Conservation (phyloP, 106 monocot genomes). For the Cymbidium sinense region DNA sequence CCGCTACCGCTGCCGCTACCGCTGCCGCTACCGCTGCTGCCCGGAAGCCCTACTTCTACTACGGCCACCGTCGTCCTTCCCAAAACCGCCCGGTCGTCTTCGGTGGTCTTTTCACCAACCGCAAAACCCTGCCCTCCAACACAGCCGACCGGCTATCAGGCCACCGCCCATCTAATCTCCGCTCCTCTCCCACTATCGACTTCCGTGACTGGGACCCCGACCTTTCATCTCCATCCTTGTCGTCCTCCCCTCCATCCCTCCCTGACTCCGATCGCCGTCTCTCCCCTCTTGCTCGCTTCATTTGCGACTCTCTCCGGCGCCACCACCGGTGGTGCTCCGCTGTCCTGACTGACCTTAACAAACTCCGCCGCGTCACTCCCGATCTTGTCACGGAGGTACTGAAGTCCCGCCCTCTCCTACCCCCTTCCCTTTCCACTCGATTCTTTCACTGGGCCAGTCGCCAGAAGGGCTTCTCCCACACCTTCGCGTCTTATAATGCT, state of each 20-base stretch:
- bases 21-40: not conserved
- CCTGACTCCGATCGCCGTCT: conserved; percentile 44
- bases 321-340: conserved; percentile 59
- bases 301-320: conserved; percentile 67
- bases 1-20: conserved; percentile 37
- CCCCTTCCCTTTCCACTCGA: conserved; percentile 40
- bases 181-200: conserved; percentile 21
- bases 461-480: conserved; percentile 71
- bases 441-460: conserved; percentile 83
- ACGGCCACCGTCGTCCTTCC: conserved; percentile 52
- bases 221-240: not conserved
- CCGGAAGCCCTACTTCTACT: conserved; percentile 42
- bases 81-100: conserved; percentile 49
- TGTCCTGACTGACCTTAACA: conserved; percentile 68
- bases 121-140: conserved; percentile 18
- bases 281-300: conserved; percentile 79
- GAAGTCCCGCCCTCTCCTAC: conserved; percentile 32
- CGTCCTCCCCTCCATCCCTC: conserved; percentile 10
- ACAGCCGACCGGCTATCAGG: not conserved
- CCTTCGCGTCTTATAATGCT: conserved; percentile 80
- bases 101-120: conserved; percentile 40
- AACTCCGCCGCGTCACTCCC: conserved; percentile 81
- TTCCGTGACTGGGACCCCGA: conserved; percentile 65
- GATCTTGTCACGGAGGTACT: conserved; percentile 71
- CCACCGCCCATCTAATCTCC: not conserved